Conservation (phyloP, 768 basidiomycete genomes). For the Lactarius tabidus region DNA sequence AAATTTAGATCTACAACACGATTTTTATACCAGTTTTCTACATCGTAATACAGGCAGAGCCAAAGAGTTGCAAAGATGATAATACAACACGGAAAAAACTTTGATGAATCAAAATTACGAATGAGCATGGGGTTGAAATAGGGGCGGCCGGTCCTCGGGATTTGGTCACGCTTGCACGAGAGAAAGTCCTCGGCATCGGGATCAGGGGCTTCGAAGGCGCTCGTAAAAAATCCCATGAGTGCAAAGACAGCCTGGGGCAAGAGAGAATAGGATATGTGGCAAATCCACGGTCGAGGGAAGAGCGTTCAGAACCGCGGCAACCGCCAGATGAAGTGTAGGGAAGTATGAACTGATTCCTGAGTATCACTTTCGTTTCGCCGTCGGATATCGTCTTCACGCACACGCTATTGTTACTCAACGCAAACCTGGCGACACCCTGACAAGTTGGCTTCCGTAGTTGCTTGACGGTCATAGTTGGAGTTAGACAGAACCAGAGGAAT, state of each 20-base stretch:
- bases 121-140: too few species aligned
- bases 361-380: conserved; percentile 78
- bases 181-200: too few species aligned
- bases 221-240: conserved; percentile 79
- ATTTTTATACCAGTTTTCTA: too few species aligned
- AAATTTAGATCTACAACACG: too few species aligned
- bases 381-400: conserved; percentile 79
- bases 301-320: conserved; percentile 37
- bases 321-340: conserved; percentile 78
- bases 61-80: too few species aligned
- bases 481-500: conserved; percentile 71
- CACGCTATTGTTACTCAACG: conserved; percentile 72
- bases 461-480: conserved; percentile 78
- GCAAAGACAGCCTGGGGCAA: conserved; percentile 91
- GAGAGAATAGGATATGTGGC: conserved; percentile 86
- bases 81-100: too few species aligned
- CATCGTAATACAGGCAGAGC: too few species aligned
- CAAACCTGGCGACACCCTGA: conserved; percentile 84
- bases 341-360: conserved; percentile 95
- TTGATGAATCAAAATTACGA: too few species aligned
- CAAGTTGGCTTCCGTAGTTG: conserved; percentile 51
- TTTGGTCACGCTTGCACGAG: too few species aligned
- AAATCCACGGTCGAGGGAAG: conserved; percentile 87
- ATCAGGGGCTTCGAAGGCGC: conserved; percentile 46
- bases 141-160: too few species aligned